Conservation (phyloP, 108 stramenopile species). For the Conticribra weissflogii region DNA sequence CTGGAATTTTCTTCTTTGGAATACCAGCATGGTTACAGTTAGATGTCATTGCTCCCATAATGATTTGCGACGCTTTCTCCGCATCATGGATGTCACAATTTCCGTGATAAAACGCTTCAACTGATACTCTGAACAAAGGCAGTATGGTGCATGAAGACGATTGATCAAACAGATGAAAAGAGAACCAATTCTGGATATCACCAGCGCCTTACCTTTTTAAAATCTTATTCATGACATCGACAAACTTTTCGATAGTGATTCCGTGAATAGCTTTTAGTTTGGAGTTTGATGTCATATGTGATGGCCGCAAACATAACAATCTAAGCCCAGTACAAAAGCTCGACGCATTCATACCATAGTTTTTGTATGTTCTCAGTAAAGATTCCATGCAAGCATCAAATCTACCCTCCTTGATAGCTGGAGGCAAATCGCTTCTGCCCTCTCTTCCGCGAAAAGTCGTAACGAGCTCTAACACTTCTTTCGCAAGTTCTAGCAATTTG, state of each 20-base stretch:
- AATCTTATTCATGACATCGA: conserved; percentile 47
- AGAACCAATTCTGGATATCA: no score
- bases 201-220: conserved; percentile 45
- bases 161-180: no score
- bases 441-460: conserved; percentile 65
- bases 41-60: conserved; percentile 39
- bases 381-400: conserved; percentile 78
- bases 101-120: conserved; percentile 76
- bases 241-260: conserved; percentile 53
- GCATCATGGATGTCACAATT: conserved; percentile 66
- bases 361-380: conserved; percentile 59
- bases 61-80: conserved; percentile 42
- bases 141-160: no score
- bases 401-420: conserved; percentile 52
- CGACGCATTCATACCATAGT: conserved; percentile 72
- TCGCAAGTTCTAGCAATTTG: conserved; percentile 68
- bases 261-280: conserved; percentile 66
- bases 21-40: conserved; percentile 44
- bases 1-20: conserved; percentile 66
- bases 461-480: conserved; percentile 51
- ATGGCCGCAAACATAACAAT: conserved; percentile 63
- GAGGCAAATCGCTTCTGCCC: conserved; percentile 47
- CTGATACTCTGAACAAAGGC: no score
- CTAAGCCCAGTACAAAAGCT: conserved; percentile 57
- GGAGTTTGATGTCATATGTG: conserved; percentile 56